phyloP scores from a whole-genome alignment of 2,329 filamentous ascomycete species.

The Penicillium sp. region DNA sequence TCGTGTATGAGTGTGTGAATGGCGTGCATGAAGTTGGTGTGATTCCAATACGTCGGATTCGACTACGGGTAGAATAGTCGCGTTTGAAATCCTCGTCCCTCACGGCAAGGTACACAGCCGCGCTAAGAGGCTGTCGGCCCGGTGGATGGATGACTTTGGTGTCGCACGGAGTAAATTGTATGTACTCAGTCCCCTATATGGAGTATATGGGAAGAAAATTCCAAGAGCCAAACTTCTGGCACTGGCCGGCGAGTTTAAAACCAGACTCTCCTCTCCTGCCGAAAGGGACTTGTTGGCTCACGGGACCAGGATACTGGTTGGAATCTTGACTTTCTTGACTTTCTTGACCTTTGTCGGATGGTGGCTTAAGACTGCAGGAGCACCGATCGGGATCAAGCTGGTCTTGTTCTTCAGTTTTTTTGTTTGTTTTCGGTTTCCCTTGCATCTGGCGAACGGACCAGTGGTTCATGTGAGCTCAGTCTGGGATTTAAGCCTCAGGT shows the following conservation, averaged over 20 bases:
- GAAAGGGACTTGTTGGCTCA: neutral
- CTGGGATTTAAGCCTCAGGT: neutral
- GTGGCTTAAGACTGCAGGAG: neutral
- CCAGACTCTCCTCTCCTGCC: neutral
- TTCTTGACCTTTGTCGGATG: neutral
- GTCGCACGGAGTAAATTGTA: neutral
- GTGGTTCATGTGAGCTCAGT: slow-evolving; percentile 14
- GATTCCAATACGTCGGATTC: neutral
- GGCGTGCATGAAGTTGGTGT: neutral
- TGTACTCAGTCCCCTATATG: neutral
- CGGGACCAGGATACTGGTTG: neutral
- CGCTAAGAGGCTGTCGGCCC: neutral
- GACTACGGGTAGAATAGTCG: neutral
- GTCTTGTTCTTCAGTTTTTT: neutral
- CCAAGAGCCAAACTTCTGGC: neutral
- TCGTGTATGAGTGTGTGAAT: neutral
- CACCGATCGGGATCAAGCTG: neutral
- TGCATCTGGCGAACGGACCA: slow-evolving; percentile 23
- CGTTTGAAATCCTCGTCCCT: neutral
- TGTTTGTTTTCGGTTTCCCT: slow-evolving; percentile 9
- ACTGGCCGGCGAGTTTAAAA: neutral
- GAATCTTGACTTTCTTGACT: neutral
- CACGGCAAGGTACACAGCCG: neutral
- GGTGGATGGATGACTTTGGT: neutral
- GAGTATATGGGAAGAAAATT: neutral